These are phyloP conservation scores for Parsonsia alboflavescens DNA, from an alignment of 257 asterid species.

Conservation along the genomic window DNA sequence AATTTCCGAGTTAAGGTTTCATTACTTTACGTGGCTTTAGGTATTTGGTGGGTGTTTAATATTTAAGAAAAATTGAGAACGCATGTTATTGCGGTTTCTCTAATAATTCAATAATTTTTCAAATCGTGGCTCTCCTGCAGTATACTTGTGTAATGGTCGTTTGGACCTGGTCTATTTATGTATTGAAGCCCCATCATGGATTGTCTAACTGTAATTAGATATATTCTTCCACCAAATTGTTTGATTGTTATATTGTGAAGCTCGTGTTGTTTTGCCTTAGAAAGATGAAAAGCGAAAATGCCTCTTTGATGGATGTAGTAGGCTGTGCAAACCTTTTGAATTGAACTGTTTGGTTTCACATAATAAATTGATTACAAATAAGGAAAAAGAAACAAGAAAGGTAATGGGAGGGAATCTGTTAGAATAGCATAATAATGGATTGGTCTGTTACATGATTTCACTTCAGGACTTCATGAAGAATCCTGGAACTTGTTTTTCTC, in stretches of 20 bases:
- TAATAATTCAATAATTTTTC: neutral
- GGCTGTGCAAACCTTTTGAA: neutral
- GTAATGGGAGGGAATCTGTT: neutral
- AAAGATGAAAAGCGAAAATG: neutral
- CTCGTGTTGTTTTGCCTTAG: neutral
- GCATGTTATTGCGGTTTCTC: neutral
- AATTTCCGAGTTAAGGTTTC: neutral
- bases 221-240: neutral
- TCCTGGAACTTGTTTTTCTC: neutral
- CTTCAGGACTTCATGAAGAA: neutral
- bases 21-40: neutral
- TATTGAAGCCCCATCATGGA: neutral
- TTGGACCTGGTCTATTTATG: neutral
- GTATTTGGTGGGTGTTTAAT: neutral
- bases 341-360: neutral
- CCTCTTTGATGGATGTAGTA: neutral
- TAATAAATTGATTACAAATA: neutral
- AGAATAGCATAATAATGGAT: neutral
- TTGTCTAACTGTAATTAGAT: neutral
- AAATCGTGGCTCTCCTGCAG: neutral
- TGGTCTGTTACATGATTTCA: neutral
- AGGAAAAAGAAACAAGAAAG: neutral
- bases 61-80: neutral
- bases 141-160: neutral
- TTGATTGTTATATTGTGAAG: neutral